Conservation (phyloP, 495 filamentous ascomycete genomes). For the Aspergillus bertholletiae region DNA sequence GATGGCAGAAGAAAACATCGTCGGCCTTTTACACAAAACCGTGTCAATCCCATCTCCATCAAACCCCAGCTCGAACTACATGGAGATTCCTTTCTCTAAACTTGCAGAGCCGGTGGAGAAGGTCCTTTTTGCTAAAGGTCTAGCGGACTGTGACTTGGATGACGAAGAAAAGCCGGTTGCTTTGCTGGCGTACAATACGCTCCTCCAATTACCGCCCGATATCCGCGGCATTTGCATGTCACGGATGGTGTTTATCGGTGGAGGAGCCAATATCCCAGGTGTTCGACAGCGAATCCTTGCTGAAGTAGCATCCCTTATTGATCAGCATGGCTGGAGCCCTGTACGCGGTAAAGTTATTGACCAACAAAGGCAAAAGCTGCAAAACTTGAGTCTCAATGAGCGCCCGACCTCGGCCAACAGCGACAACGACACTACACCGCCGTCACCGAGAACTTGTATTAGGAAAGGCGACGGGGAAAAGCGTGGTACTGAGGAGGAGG, state of each 20-base stretch:
- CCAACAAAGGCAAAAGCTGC: conserved; percentile 49
- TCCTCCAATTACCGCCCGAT: conserved; percentile 75
- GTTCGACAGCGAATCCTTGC: conserved; percentile 74
- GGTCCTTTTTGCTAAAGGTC: conserved; percentile 62
- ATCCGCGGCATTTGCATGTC: conserved; percentile 82
- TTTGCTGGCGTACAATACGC: conserved; percentile 67
- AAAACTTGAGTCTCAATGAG: conserved; percentile 35
- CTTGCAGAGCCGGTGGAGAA: conserved; percentile 73
- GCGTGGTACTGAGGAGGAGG: conserved; percentile 29
- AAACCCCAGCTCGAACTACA: conserved; percentile 33
- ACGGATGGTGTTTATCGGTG: conserved; percentile 83
- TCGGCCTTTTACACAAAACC: conserved; percentile 8
- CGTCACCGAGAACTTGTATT: neutral
- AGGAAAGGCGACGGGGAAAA: conserved; percentile 30
- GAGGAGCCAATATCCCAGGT: conserved; percentile 74
- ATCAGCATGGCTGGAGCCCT: conserved; percentile 70
- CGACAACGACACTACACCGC: conserved; percentile 9
- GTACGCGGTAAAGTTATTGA: conserved; percentile 61
- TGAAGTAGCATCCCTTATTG: conserved; percentile 64
- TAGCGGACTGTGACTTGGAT: conserved; percentile 59
- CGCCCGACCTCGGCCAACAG: conserved; percentile 13
- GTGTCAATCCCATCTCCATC: conserved; percentile 45
- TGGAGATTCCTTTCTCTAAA: conserved; percentile 59
- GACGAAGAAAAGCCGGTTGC: conserved; percentile 80
- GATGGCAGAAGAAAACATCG: neutral